Base-by-base conservation (phyloP, 768 basidiomycete species). In the Termitomyces bulborhizus region DNA sequence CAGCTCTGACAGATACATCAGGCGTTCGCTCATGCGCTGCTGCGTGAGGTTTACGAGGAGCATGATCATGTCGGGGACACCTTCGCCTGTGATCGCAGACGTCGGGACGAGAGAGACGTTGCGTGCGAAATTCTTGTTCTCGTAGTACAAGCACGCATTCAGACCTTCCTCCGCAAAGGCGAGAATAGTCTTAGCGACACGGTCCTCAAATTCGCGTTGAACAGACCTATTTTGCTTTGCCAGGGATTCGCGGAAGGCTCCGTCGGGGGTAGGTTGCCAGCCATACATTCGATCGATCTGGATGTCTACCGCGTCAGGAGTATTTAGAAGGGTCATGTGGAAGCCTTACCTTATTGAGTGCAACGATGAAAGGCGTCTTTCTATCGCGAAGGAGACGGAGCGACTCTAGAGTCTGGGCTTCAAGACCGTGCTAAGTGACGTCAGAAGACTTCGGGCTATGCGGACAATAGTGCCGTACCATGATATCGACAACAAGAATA, bases 51-150 rank as follows among this genome's bases (percentile, higher is more conserved):
- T 95, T 73, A 98, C 84, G 66, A 99, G 85, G 27, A 99, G 80
- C 91, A 95, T 92, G 74, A 99, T 93, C 96, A 99, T 96, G 75
- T 98, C 97, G 29, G 97, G 97, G 11, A 99, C 81, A 69, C 97
- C 97, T 73, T 99, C 97, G 54, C 96, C 97, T 3, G 96, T 98
- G 71, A 97, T 85, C 34, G 97, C 97, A 53, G 97, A 98, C 4
- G 96, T 98, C 31, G 97, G 96, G 12, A 99, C 96, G 47, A 99
- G 79, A 2, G 96, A 98, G 57, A 99, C 94, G 62, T 93, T 95
- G 57, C 89, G 82, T 51, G 85, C 91, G 58, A 97, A 87, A 72
- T 82, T 93, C 77, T 92, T 96, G 84, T 99, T 99, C 49, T 98
- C 90, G 73, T 98, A 98, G 78, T 98, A 98, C 53, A 95, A 84